These are phyloP conservation scores for Apiotrichum mycotoxinovorans DNA, from an alignment of 1,284 basidiomycete genomes.

Conservation along the genomic window DNA sequence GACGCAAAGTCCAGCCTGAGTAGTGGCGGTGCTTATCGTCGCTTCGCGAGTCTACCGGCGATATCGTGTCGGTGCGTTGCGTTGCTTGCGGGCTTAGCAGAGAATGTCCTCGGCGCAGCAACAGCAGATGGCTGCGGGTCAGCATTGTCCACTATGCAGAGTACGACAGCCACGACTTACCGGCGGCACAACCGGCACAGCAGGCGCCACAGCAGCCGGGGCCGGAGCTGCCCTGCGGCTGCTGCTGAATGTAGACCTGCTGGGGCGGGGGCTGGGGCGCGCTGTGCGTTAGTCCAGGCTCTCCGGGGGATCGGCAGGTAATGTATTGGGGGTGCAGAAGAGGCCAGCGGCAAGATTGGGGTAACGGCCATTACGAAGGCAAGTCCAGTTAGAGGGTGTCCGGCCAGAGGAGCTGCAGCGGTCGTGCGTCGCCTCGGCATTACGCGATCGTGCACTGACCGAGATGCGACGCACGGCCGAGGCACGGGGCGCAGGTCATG, in stretches of 20 bases:
- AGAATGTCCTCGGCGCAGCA: constrained; percentile 39
- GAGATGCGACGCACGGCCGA: no score
- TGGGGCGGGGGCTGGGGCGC: constrained; percentile 46
- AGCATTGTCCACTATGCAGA: no score
- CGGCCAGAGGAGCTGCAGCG: no score
- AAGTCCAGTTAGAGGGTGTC: no score
- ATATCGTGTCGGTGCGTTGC: no score
- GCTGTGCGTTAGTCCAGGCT: constrained; percentile 18
- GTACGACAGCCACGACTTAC: constrained; percentile 16
- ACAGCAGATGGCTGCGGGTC: constrained; percentile 34
- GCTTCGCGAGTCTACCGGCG: no score
- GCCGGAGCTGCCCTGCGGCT: constrained; percentile 22
- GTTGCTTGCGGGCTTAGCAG: constrained; percentile 16
- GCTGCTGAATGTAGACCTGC: constrained; percentile 43
- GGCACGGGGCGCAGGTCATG: no score
- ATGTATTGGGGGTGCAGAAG: background rate
- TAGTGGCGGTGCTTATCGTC: no score
- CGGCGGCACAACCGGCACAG: constrained; percentile 34
- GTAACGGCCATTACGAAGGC: no score
- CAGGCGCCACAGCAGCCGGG: constrained; percentile 32
- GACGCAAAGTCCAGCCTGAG: no score
- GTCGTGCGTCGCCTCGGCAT: no score
- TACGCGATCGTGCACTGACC: no score
- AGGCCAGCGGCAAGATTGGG: background rate
- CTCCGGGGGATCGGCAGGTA: background rate